Conservation (phyloP, 192 early-diverging fungal species). For the Linnemannia hyalina region DNA sequence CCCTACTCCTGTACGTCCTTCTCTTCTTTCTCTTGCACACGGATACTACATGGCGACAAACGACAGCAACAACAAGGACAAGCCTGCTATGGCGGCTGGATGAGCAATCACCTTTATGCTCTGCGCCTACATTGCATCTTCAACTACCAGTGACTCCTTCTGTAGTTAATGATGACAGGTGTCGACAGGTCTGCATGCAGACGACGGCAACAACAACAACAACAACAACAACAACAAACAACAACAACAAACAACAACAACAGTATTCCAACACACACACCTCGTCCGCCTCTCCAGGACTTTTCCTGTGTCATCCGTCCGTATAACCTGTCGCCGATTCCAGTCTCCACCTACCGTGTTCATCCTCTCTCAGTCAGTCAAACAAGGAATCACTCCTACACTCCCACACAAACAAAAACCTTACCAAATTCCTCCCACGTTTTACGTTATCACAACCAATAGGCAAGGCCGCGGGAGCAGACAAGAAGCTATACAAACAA, state of each 20-base stretch:
- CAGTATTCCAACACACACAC: background rate
- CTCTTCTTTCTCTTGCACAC: background rate
- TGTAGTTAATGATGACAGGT: background rate
- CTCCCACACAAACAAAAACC: background rate
- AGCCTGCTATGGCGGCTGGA: background rate
- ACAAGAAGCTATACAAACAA: conserved; percentile 92
- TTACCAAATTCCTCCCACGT: background rate
- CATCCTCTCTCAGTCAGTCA: background rate
- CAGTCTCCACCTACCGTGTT: background rate
- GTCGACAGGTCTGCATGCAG: background rate
- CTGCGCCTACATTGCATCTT: background rate
- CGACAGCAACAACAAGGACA: too few relatives aligned
- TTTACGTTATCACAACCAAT: background rate
- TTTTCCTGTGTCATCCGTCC: background rate
- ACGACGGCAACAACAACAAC: background rate
- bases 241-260: background rate
- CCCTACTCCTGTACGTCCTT: conserved; percentile 88
- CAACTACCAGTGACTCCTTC: background rate
- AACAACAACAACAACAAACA: too few relatives aligned
- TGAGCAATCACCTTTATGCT: background rate
- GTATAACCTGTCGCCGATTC: background rate
- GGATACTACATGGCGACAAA: too few relatives aligned
- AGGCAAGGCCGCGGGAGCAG: conserved; percentile 93
- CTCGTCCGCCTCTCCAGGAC: background rate
- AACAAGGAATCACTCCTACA: background rate